Evolutionary conservation across 257 asterid genomes (phyloP).

Genomic region (Coffea canephora): DNA sequence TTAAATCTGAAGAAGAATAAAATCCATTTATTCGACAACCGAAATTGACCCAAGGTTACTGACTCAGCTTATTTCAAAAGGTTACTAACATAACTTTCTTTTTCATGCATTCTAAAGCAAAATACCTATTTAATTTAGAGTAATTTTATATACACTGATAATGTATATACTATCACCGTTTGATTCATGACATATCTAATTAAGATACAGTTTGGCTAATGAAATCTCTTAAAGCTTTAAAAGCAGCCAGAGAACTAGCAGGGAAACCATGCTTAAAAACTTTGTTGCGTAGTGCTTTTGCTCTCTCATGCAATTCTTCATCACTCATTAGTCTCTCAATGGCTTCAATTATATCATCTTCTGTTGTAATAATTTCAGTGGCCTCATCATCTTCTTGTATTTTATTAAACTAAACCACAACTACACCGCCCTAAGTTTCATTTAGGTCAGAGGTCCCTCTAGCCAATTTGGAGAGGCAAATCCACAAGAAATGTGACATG

Average conservation of each 20-base stretch:
- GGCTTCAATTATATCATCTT: constrained; percentile 5
- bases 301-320: neutral
- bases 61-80: neutral
- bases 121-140: too few relatives aligned
- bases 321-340: constrained; percentile 14
- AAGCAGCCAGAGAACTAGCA: constrained; percentile 8
- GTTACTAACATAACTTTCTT: neutral
- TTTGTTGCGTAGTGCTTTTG: neutral
- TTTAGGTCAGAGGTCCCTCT: too few relatives aligned
- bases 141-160: too few relatives aligned
- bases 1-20: neutral
- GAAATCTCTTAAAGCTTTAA: neutral
- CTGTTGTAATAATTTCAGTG: too few relatives aligned
- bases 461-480: too few relatives aligned
- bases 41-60: neutral
- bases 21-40: neutral
- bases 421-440: too few relatives aligned
- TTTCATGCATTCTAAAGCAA: too few relatives aligned
- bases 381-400: too few relatives aligned
- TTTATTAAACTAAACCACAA: too few relatives aligned
- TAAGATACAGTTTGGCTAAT: neutral
- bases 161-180: too few relatives aligned
- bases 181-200: too few relatives aligned
- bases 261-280: constrained; percentile 11
- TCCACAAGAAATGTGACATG: too few relatives aligned